Percentiles rank a stretch among this genome's conserved stretches.
These are phyloP conservation scores for Globisporangium spiculum DNA, from an alignment of 352 stramenopile species.

Conservation along the genomic window DNA sequence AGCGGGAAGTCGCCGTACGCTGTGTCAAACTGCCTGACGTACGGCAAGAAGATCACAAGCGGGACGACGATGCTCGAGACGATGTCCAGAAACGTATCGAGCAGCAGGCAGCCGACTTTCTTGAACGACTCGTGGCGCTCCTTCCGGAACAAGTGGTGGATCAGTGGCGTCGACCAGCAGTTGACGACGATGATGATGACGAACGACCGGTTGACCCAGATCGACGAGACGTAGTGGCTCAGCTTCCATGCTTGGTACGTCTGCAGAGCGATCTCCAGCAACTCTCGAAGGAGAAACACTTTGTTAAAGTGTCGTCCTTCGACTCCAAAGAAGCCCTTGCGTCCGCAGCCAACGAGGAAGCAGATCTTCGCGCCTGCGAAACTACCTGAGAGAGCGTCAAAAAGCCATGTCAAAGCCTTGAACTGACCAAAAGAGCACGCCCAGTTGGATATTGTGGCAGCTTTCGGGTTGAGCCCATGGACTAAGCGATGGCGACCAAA, in stretches of 20 bases:
- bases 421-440: not conserved
- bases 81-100: conserved; percentile 7
- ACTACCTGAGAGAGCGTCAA: not conserved
- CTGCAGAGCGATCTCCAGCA: conserved; percentile 8
- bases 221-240: conserved; percentile 2
- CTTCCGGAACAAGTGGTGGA: conserved; percentile 1
- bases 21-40: not conserved
- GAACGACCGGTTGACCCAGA: conserved; percentile 14
- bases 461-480: not conserved
- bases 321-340: conserved; percentile 8
- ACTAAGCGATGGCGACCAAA: not conserved
- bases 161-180: conserved; percentile 13
- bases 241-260: conserved; percentile 15
- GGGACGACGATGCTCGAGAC: conserved; percentile 8
- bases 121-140: conserved; percentile 9
- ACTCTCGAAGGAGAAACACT: conserved; percentile 10
- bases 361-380: not conserved
- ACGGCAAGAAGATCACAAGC: conserved; percentile 17
- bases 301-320: conserved; percentile 5
- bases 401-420: not conserved
- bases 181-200: conserved; percentile 12
- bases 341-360: conserved; percentile 2
- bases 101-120: conserved; percentile 10
- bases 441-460: not conserved
- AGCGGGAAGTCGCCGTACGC: conserved; percentile 5